Evolutionary conservation across 495 filamentous ascomycete genomes (phyloP).

Genomic region (Saxophila tyrrhenica): DNA sequence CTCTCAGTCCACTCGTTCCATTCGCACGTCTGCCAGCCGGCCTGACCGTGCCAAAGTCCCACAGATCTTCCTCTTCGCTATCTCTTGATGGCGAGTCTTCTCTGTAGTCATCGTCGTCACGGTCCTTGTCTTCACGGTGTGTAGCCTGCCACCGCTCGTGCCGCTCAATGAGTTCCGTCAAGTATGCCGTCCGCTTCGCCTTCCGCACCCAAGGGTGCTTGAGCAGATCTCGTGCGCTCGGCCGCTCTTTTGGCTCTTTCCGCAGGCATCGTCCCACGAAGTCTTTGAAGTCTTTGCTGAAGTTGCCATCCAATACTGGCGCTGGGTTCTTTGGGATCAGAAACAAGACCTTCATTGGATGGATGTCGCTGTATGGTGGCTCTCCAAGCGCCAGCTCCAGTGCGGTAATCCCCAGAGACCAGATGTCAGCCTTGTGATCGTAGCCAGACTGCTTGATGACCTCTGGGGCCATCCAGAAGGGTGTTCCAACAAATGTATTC

Average conservation of each 20-base stretch:
- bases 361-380: slow-evolving; percentile 90
- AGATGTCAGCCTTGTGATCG: slow-evolving; percentile 97
- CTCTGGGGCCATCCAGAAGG: slow-evolving; percentile 99
- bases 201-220: slow-evolving; percentile 80
- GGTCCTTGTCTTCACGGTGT: slow-evolving; percentile 38
- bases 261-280: slow-evolving; percentile 82
- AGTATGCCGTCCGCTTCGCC: slow-evolving; percentile 79
- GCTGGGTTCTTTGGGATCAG: slow-evolving; percentile 91
- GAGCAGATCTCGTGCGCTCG: slow-evolving; percentile 76
- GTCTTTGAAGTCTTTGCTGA: slow-evolving; percentile 83
- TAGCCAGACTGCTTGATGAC: slow-evolving; percentile 98
- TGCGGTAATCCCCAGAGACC: slow-evolving; percentile 97
- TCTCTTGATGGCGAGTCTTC: slow-evolving; percentile 32
- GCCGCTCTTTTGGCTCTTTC: slow-evolving; percentile 77
- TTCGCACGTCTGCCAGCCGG: slow-evolving; percentile 37
- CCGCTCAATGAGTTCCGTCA: slow-evolving; percentile 88
- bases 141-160: slow-evolving; percentile 73
- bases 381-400: slow-evolving; percentile 88
- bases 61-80: slow-evolving; percentile 62
- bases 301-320: slow-evolving; percentile 71
- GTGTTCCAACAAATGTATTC: slow-evolving; percentile 96
- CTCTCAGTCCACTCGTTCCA: slow-evolving; percentile 40
- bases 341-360: slow-evolving; percentile 98
- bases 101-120: slow-evolving; percentile 49
- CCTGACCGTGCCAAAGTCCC: slow-evolving; percentile 91